Evolutionary conservation across 1,139 yeast genomes (phyloP), one percentile per base, ranked within the genome.

Genomic region (Geotrichum candidum): DNA sequence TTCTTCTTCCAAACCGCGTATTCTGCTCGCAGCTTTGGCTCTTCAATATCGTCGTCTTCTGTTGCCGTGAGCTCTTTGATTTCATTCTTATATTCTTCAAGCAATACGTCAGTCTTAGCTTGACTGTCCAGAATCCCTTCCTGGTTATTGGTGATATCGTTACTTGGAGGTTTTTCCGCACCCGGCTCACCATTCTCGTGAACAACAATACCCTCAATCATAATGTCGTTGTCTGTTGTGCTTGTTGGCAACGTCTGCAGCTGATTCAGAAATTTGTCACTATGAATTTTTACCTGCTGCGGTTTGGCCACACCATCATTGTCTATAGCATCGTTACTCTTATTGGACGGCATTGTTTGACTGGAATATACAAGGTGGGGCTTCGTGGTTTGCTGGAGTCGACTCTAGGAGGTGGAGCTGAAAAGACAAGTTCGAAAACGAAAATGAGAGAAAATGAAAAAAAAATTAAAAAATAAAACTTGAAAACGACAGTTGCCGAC

Each of bases 1-100:
- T 96, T 85, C 72, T 91, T 91, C 73, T 91, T 92, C 98, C 98
- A 92, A 61, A 90, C 87, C 72, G 90, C 90, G 78, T 84, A 89
- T 74, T 90, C 96, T 3, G 62, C 62, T 4, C 59, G 54, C 18
- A 61, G 53, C 45, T 55, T 59, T 2, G 64, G 59, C 25, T 61
- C 62, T 57, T 61, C 64, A 27, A 59, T 61, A 51, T 61, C 61
- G 5, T 57, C 60, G 46, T 59, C 55, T 18, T 61, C 61, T 29
- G 58, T 33, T 3, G 38, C 22, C 18, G 55, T 54, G 5, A 58
- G 55, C 25, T 54, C 53, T 53, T 55, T 54, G 23, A 58, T 29
- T 33, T 53, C 54, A 11, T 3, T 35, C 51, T 25, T 46, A 27
- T 15, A 48, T 25, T 11, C 10, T 22, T 51, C 51, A 11, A 48